Evolutionary conservation across 1,284 basidiomycete species (phyloP), one percentile per base, ranked within the genome.

Genomic region (Entoloma clypeatum): DNA sequence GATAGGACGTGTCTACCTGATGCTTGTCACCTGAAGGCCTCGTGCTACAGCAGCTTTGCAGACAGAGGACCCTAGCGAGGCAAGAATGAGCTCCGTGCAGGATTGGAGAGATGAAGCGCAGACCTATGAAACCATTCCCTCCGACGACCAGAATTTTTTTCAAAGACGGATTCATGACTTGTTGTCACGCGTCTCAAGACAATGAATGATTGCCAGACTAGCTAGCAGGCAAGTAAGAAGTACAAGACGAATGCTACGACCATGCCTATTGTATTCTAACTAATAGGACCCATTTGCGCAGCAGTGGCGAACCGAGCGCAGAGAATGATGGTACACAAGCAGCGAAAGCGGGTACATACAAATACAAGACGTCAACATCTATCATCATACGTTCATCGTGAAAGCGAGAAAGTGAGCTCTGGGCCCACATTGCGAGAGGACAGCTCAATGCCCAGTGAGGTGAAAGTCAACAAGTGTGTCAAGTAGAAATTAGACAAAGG

Each of bases 111-210:
- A 39, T 30, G 19, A 42, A 35, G 41, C 43, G 23, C 46, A 19
- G 18, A 88, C 92, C 93, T 51, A 97, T 80, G 68, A 95, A 97
- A 9, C 94, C 93, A 63, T 96, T 96, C 22, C 93, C 93, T 13
- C 94, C 94, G 1, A 96, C 79, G 22, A 97, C 92, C 6, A 94
- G 77, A 44, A 96, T 74, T 58, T 73, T 80, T 48, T 74, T 77
- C 48, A 72, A 49, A 46, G 71, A 50, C 41, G 61, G 49, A 51
- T 57, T 57, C 70, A 74, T 71, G 16, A 26, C 29, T 28, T 13
- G 14, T 13, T 9, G 23, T 19, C 14, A 22, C n/a, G n/a, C n/a
- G n/a, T n/a, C n/a, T n/a, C n/a, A n/a, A n/a, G n/a, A n/a, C n/a
- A n/a, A n/a, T n/a, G n/a, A n/a, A n/a, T n/a, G n/a, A n/a, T n/a